Conservation (phyloP, 2,329 filamentous ascomycete genomes). For the Herpotrichia juniperi region DNA sequence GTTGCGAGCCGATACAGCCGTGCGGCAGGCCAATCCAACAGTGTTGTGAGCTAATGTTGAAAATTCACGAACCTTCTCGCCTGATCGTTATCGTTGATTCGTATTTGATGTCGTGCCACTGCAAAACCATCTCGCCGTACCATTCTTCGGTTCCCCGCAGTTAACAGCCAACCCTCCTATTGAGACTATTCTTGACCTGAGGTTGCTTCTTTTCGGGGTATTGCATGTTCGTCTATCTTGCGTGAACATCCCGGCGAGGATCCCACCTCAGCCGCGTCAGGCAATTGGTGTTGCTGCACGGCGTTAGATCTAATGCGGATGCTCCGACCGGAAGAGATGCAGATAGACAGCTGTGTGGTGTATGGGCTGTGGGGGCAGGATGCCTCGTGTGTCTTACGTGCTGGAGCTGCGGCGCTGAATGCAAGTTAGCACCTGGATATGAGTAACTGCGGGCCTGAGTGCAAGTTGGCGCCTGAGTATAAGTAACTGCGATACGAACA, state of each 20-base stretch:
- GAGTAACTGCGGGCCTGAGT: not conserved
- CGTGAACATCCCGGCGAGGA: not conserved
- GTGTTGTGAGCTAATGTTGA: no score
- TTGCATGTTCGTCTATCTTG: no score
- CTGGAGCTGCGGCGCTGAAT: not conserved
- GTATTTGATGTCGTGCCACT: no score
- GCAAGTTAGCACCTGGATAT: not conserved
- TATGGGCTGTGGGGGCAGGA: not conserved
- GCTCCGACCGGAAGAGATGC: not conserved
- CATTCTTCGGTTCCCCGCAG: no score
- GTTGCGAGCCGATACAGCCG: no score
- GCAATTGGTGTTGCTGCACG: not conserved
- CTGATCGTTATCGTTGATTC: no score
- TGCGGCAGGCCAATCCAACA: no score
- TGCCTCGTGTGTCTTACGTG: not conserved
- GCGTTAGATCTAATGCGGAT: not conserved
- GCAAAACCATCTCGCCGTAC: no score
- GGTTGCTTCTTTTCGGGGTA: no score
- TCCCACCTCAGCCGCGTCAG: not conserved
- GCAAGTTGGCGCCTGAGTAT: not conserved
- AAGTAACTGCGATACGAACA: not conserved
- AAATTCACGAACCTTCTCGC: no score
- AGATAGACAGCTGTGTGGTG: not conserved
- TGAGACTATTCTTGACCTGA: no score
- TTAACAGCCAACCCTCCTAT: no score